phyloP scores from a whole-genome alignment of 805 yeast species.

The Blastobotrys chiropterorum region DNA sequence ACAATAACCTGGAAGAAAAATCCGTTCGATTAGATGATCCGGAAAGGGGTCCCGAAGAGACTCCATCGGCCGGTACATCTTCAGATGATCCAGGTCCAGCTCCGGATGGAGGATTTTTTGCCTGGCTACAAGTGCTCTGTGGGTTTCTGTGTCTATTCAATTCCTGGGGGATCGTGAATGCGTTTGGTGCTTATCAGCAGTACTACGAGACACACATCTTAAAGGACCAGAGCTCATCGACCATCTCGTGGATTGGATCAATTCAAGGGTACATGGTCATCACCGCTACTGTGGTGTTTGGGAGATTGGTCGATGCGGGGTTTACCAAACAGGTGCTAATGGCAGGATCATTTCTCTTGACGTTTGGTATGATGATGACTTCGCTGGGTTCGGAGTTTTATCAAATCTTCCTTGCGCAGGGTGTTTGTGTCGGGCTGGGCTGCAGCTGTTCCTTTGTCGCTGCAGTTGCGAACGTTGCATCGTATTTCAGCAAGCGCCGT shows the following conservation, averaged over 20 bases:
- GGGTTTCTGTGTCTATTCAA: constrained; percentile 18
- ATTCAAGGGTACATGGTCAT: constrained; percentile 28
- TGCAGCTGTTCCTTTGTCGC: constrained; percentile 39
- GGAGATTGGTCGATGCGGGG: constrained; percentile 29
- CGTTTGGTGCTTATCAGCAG: constrained; percentile 27
- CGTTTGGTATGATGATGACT: constrained; percentile 29
- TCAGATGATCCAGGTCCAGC: constrained; percentile 5
- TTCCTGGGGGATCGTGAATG: constrained; percentile 20
- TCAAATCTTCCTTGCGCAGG: constrained; percentile 49
- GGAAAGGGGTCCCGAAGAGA: neutral
- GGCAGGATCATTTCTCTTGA: constrained; percentile 23
- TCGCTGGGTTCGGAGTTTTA: constrained; percentile 35
- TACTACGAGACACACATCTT: constrained; percentile 24
- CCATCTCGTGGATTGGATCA: constrained; percentile 32
- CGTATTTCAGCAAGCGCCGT: constrained; percentile 39
- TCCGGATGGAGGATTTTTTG: constrained; percentile 16
- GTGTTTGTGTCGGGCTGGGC: constrained; percentile 44
- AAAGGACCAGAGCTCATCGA: constrained; percentile 16
- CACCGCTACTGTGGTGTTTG: constrained; percentile 23
- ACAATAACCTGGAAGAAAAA: neutral
- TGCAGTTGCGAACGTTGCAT: constrained; percentile 39
- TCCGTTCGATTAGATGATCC: neutral
- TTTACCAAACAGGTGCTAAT: constrained; percentile 17
- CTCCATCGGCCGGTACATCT: neutral
- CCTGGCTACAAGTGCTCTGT: constrained; percentile 14